phyloP scores from a whole-genome alignment of 192 early-diverging fungal species.

The Podila horticola region DNA sequence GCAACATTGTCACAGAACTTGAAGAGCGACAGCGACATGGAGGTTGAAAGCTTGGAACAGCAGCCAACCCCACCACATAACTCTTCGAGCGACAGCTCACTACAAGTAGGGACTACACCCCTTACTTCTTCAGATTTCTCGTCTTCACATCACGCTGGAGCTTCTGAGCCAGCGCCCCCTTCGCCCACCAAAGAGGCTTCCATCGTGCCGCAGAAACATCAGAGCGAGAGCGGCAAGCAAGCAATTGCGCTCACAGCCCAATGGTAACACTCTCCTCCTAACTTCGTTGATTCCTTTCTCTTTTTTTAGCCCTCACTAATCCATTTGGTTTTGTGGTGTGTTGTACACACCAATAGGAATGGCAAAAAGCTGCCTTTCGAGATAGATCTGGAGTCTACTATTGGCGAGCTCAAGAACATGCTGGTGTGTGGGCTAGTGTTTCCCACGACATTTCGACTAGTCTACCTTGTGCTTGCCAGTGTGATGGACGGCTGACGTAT shows the following conservation, averaged over 20 bases:
- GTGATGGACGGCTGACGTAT: no score
- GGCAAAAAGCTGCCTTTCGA: conserved; percentile 48
- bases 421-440: conserved; percentile 13
- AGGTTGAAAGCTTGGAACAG: neutral
- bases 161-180: neutral
- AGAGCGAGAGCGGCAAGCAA: conserved; percentile 34
- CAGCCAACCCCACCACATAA: neutral
- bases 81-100: no score
- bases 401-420: conserved; percentile 45
- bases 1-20: no score
- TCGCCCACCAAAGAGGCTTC: no score
- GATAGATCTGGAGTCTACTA: conserved; percentile 36
- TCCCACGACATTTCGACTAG: no score
- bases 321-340: no score
- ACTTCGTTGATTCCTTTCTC: neutral
- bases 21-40: neutral
- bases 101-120: no score
- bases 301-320: no score
- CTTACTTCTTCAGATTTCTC: neutral
- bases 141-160: neutral
- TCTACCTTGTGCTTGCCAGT: no score
- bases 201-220: conserved; percentile 1
- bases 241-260: conserved; percentile 43
- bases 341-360: conserved; percentile 21
- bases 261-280: conserved; percentile 13